Base-by-base conservation (phyloP, 2,329 filamentous ascomycete species). In the Aphanocladium album region DNA sequence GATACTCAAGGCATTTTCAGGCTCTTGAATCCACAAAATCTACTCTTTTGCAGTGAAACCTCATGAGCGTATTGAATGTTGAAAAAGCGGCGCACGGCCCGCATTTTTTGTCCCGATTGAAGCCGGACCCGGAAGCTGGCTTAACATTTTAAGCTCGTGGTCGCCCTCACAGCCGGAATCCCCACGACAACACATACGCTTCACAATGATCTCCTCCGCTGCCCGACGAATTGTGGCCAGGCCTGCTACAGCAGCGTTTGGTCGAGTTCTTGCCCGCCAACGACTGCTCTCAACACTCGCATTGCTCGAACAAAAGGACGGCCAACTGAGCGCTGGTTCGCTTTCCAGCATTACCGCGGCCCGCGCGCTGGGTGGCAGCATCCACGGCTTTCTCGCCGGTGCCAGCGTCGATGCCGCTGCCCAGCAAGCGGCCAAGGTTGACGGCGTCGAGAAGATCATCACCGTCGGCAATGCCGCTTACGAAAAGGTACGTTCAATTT, bases 361-460 rank as follows among this genome's bases (percentile, higher is more conserved):
- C 21, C 84, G 89, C 74, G 93, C 93, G 74, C 77, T 98, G 8
- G 93, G 93, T 60, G 93, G 93, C 4, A 79, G 89, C 6, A 82
- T 99, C 56, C 93, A 93, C 64, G 95, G 83, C 17, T 95, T 99
- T 68, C 79, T 98, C 57, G 95, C 95, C 35, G 95, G 95, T 27
- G 84, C 81, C 69, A 89, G 86, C 69, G 87, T 89, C 66, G 90
- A 92, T 76, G 71, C 76, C 59, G 89, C 87, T 7, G 95, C 93
- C 57, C 87, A 90, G 61, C 87, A 96, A 76, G 92, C 90, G 25
- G 89, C 92, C 64, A 96, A 96, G 77, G 88, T 96, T 43, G 86
- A 91, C 66, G 95, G 95, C 30, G 78, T 99, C 45, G 91, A 96
- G 69, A 98, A 97, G 81, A 85, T 99, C 63, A 84, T 99, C 68